Conservation (phyloP, 1,284 basidiomycete genomes). For the Malassezia psittaci region DNA sequence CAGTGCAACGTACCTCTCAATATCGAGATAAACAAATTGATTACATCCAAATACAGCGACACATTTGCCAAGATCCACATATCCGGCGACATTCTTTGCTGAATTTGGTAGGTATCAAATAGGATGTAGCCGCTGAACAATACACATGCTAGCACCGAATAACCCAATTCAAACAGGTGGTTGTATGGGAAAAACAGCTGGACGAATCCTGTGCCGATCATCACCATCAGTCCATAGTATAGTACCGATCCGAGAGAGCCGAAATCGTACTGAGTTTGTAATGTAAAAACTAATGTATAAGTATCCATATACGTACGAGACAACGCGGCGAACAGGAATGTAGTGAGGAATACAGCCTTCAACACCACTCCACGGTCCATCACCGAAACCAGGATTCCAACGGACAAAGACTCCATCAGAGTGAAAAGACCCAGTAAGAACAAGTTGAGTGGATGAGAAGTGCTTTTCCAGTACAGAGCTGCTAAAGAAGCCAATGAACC, state of each 20-base stretch:
- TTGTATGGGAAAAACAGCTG: conserved; percentile 70
- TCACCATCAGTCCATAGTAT: conserved; percentile 55
- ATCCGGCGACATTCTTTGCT: conserved; percentile 64
- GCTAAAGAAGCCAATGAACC: conserved; percentile 65
- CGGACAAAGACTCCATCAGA: conserved; percentile 47
- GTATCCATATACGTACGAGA: conserved; percentile 49
- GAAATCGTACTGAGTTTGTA: conserved; percentile 64
- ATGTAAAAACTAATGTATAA: conserved; percentile 57
- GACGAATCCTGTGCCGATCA: conserved; percentile 53
- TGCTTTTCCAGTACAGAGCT: conserved; percentile 74
- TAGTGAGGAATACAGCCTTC: conserved; percentile 73
- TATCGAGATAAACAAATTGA: conserved; percentile 67
- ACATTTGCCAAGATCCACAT: conserved; percentile 77
- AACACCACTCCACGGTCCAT: conserved; percentile 67
- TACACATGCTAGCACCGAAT: conserved; percentile 65
- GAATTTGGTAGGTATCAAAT: conserved; percentile 76
- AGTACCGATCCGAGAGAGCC: conserved; percentile 71
- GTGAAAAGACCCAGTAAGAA: conserved; percentile 58
- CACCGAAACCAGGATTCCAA: conserved; percentile 68
- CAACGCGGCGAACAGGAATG: conserved; percentile 74
- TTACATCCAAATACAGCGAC: conserved; percentile 57
- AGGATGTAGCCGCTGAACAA: conserved; percentile 58
- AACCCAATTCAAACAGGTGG: conserved; percentile 64
- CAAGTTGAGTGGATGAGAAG: conserved; percentile 70
- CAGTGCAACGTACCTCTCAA: conserved; percentile 43